Conservation (phyloP, 1,284 basidiomycete species). For the Heterobasidion irregulare region DNA sequence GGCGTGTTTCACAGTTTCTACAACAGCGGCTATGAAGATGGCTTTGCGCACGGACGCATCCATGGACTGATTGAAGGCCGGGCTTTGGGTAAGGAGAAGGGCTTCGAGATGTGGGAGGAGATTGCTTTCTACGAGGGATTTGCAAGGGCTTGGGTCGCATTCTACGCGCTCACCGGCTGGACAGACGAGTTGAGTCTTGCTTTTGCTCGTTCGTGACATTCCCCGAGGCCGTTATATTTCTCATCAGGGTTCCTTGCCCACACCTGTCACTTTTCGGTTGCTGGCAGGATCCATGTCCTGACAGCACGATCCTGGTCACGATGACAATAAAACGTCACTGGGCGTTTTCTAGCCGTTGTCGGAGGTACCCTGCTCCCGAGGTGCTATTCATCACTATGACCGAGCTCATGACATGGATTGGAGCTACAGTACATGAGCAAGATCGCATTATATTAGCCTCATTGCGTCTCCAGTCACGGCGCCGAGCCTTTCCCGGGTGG, state of each 20-base stretch:
- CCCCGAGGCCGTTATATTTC: not conserved
- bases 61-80: constrained; percentile 91
- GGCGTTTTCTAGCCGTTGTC: too few relatives aligned
- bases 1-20: constrained; percentile 55
- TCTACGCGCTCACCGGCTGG: constrained; percentile 29
- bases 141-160: constrained; percentile 60
- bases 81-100: constrained; percentile 85
- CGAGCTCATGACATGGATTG: not conserved
- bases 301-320: too few relatives aligned
- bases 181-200: not conserved
- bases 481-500: too few relatives aligned
- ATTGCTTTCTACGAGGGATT: constrained; percentile 89
- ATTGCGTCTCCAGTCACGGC: too few relatives aligned
- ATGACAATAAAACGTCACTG: too few relatives aligned
- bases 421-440: not conserved
- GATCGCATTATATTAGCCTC: too few relatives aligned
- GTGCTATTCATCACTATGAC: too few relatives aligned
- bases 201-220: not conserved
- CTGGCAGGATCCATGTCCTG: too few relatives aligned
- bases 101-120: constrained; percentile 96
- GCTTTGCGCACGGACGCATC: constrained; percentile 77
- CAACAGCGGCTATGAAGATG: constrained; percentile 67
- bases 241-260: not conserved
- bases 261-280: not conserved
- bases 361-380: too few relatives aligned